Base-by-base conservation (phyloP, 768 basidiomycete genomes). In the Suillus clintonianus region DNA sequence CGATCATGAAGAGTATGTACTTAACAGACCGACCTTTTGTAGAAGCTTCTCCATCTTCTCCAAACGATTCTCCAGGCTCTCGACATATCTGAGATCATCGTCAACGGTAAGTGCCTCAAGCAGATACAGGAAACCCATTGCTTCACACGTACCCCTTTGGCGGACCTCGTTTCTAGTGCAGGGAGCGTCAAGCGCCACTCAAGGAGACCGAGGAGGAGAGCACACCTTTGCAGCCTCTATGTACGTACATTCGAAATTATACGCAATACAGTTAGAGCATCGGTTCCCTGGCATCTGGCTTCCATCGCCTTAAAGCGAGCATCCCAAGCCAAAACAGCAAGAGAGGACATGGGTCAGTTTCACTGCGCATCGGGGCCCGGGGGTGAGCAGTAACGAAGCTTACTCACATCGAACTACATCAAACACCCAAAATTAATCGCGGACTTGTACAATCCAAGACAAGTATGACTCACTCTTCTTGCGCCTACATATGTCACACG, bases 401-500 rank as follows among this genome's bases (percentile, higher is more conserved):
- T 43, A 69, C 86, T 76, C 77, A 88, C 89, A 91, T 76, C 89
- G 82, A 74, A 91, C 89, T 89, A 64, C 30, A 11, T 39, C 37
- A 67, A 27, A 68, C 59, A 59, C 64, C 37, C 50, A 64, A 59
- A 62, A 67, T 65, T 27, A 53, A 51, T 56, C 47, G 24, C 22
- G 15, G 30, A 27, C 62, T 13, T 66, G 67, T 41, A 27, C 15
- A n/a, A 43, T 10, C 19, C 47, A 24, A 30, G 48, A 27, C 24
- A 47, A 55, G 59, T 14, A 19, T n/a, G 62, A 56, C 85, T 65
- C 63, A 89, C 91, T 88, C 78, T 95, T 95, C 82, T 94, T 94
- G 62, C 91, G 81, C 42, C 93, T 81, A 71, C 93, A 95, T 0
- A 88, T 83, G 70, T 94, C 92, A 71, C 93, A 95, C 8, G 92